These are phyloP conservation scores for Coemansia sp. DNA, from an alignment of 192 early-diverging fungal species.

Conservation along the genomic window DNA sequence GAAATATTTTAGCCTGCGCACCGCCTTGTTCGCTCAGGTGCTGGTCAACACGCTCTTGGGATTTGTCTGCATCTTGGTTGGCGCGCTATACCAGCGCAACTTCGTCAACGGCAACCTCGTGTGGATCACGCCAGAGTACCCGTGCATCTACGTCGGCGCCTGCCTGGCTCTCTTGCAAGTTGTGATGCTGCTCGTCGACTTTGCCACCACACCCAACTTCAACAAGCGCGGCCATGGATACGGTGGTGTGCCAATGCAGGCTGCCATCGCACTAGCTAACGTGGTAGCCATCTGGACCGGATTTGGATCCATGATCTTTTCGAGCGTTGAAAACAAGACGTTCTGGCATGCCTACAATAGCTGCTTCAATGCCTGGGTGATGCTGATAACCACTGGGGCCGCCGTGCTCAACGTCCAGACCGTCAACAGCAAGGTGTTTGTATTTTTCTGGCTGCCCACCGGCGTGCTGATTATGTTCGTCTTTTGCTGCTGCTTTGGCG, in stretches of 20 bases:
- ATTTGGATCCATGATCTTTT: slow-evolving; percentile 51
- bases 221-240: slow-evolving; percentile 47
- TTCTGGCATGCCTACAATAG: slow-evolving; percentile 57
- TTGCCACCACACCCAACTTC: slow-evolving; percentile 42
- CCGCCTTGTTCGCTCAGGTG: slow-evolving; percentile 29
- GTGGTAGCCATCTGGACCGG: slow-evolving; percentile 57
- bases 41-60: slow-evolving; percentile 44
- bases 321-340: slow-evolving; percentile 28
- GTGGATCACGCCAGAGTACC: slow-evolving; percentile 54
- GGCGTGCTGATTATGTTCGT: slow-evolving; percentile 55
- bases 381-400: slow-evolving; percentile 47
- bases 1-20: slow-evolving; percentile 25
- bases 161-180: slow-evolving; percentile 45
- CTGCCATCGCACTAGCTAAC: slow-evolving; percentile 44
- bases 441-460: slow-evolving; percentile 57
- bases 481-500: slow-evolving; percentile 49
- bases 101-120: slow-evolving; percentile 25
- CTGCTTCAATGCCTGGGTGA: slow-evolving; percentile 49
- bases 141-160: slow-evolving; percentile 48
- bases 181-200: slow-evolving; percentile 32
- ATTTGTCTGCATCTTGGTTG: slow-evolving; percentile 34
- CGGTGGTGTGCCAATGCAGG: slow-evolving; percentile 44
- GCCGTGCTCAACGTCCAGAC: slow-evolving; percentile 33
- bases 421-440: slow-evolving; percentile 47
- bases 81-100: slow-evolving; percentile 52